Base-by-base conservation (phyloP, 2,329 filamentous ascomycete species). In the Hypoxylon sp. region DNA sequence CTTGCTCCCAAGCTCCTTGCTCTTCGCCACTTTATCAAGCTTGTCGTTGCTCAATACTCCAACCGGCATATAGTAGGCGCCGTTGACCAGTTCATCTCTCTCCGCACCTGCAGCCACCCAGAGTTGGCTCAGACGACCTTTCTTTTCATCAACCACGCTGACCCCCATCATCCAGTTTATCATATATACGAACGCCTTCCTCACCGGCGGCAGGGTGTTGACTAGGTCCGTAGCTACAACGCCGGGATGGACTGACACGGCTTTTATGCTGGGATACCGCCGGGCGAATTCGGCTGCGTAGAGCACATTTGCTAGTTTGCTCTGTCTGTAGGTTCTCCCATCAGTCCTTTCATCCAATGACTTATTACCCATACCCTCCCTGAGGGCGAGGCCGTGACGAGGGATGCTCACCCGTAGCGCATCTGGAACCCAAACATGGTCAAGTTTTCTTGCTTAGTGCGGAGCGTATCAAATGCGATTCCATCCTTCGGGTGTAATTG, bases 41-140 rank as follows among this genome's bases (percentile, higher is more conserved):
- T 59, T 60, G 0, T 72, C 58, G 17, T 74, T 72, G 17, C 68
- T 71, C 38, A 68, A 11, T 3, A 73, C 69, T 0, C 78, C 79
- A n/a, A 82, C 68, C 1, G 80, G 80, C 48, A 73, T 75, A 69
- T 82, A 82, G 57, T 78, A 80, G 14, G 74, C 76, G 3, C 80
- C 80, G 34, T 70, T 77, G 67, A 72, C 73, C 25, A 79, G 65
- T 30, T 78, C 74, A 28, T 69, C 63, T 48, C 50, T 72, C 13
- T 66, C 63, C 32, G 67, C 75, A 0, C 70, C 75, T 2, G 75
- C 75, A 0, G 80, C 81, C 2, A 77, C 78, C 80, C 82, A 84
- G 7, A 84, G 69, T 69, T 81, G 78, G 62, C 77, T 82, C 52
- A 80, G 76, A 19, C 76, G 75, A 2, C 81, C 82, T 62, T 81